Conservation (phyloP, 768 basidiomycete species). For the Pisolithus marmoratus region DNA sequence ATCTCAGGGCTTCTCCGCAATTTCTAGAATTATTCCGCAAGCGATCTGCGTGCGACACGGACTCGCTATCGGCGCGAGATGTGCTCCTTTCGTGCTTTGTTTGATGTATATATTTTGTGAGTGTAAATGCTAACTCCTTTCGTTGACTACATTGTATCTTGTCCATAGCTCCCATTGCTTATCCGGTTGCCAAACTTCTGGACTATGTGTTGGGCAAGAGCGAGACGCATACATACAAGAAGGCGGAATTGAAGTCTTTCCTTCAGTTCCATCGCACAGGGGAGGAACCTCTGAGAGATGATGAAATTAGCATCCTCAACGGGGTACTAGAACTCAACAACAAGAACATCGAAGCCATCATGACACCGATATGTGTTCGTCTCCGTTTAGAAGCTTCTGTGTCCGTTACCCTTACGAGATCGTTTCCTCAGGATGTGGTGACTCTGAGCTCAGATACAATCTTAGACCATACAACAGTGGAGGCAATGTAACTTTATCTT, state of each 20-base stretch:
- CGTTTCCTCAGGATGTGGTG: constrained; percentile 60
- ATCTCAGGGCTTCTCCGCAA: neutral
- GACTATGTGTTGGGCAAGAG: constrained; percentile 75
- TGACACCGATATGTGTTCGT: constrained; percentile 70
- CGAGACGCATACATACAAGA: constrained; percentile 74
- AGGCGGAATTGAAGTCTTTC: constrained; percentile 75
- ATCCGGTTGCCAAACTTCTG: constrained; percentile 63
- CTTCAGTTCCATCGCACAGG: constrained; percentile 75
- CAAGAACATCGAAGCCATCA: constrained; percentile 71
- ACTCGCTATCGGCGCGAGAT: constrained; percentile 71
- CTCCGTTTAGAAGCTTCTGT: constrained; percentile 50
- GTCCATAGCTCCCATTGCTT: constrained; percentile 66
- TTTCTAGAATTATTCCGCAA: constrained; percentile 58
- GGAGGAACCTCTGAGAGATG: constrained; percentile 69
- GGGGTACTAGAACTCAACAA: constrained; percentile 74
- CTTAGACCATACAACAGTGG: constrained; percentile 73
- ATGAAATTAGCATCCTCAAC: constrained; percentile 77
- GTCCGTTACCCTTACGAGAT: constrained; percentile 25
- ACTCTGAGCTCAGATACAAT: constrained; percentile 73
- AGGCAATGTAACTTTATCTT: constrained; percentile 53
- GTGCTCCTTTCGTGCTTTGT: constrained; percentile 65
- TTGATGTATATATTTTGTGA: constrained; percentile 62
- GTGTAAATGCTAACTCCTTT: constrained; percentile 3
- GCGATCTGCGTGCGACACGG: constrained; percentile 76
- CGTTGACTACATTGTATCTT: neutral